A percentile compares a stretch with the other conserved stretches of the same genome.
These are phyloP conservation scores for Linderniella brevidens DNA, from an alignment of 257 asterid genomes.

Conservation along the genomic window DNA sequence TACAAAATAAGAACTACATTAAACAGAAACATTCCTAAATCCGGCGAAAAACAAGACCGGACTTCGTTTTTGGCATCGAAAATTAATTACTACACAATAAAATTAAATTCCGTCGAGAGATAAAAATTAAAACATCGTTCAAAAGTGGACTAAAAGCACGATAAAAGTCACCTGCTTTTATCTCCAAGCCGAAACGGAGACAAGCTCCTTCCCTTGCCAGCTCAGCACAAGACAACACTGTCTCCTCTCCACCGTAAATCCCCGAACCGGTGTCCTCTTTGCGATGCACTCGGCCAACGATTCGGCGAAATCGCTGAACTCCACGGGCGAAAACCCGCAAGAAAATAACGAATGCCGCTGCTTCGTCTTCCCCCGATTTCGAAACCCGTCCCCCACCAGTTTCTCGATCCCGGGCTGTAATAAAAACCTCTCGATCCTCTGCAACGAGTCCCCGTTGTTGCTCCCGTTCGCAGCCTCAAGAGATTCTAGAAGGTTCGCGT, in stretches of 20 bases:
- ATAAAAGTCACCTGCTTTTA: slow-evolving; percentile 5
- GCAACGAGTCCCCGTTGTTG: slow-evolving; percentile 52
- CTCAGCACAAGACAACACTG: slow-evolving; percentile 79
- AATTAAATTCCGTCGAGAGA: no score
- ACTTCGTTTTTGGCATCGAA: no score
- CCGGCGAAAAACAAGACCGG: no score
- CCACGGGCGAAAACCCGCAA: slow-evolving; percentile 51
- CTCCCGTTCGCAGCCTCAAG: slow-evolving; percentile 58
- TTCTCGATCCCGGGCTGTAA: slow-evolving; percentile 69
- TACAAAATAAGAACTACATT: no score
- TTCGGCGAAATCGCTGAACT: slow-evolving; percentile 75
- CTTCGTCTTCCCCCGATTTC: slow-evolving; percentile 37
- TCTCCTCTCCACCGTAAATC: slow-evolving; percentile 85
- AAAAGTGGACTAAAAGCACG: no score
- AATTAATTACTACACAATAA: no score
- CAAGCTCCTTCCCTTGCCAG: slow-evolving; percentile 90
- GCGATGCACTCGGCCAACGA: slow-evolving; percentile 78
- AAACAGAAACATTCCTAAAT: no score
- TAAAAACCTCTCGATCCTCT: slow-evolving; percentile 78
- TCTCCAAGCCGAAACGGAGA: slow-evolving; percentile 96
- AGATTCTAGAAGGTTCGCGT: slow-evolving; percentile 62
- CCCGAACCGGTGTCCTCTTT: slow-evolving; percentile 72
- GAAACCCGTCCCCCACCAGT: slow-evolving; percentile 30
- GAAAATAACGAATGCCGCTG: slow-evolving; percentile 66
- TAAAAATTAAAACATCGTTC: no score